A percentile compares a stretch with the other conserved stretches of the same genome.
Evolutionary conservation across 306 rosid species (phyloP).

Genomic region (Fragaria vesca): DNA sequence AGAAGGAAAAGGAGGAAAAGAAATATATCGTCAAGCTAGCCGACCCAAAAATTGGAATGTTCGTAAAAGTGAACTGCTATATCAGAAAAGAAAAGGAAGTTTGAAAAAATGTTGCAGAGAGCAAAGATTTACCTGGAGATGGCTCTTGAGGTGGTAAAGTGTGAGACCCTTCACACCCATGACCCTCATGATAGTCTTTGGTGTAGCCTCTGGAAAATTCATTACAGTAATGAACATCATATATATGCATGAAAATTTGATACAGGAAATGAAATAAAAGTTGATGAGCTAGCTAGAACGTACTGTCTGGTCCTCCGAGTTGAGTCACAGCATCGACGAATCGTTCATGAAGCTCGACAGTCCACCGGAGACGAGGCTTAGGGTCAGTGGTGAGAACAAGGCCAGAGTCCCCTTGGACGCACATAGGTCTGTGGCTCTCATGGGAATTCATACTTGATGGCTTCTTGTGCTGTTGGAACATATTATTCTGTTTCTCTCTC

Average conservation of each 20-base stretch:
- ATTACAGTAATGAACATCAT: not conserved
- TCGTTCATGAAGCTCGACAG: constrained; percentile 96
- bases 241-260: not conserved
- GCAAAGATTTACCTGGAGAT: constrained; percentile 71
- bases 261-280: not conserved
- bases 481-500: constrained; percentile 54
- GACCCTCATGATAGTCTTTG: constrained; percentile 98
- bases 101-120: constrained; percentile 31
- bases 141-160: constrained; percentile 99
- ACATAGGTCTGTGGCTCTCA: constrained; percentile 75
- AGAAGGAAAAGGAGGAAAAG: constrained; percentile 1
- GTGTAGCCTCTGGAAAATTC: constrained; percentile 78
- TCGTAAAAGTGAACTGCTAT: not conserved
- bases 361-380: constrained; percentile 98
- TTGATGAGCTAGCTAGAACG: not conserved
- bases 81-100: constrained; percentile 28
- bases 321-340: constrained; percentile 98
- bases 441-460: constrained; percentile 95
- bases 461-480: constrained; percentile 97
- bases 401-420: constrained; percentile 96
- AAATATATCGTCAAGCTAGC: constrained; percentile 21
- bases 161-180: constrained; percentile 99
- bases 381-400: constrained; percentile 99
- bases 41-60: constrained; percentile 8
- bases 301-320: constrained; percentile 99